A percentile compares a stretch with the other conserved stretches of the same genome.
Evolutionary conservation across 2,329 filamentous ascomycete species (phyloP).

Genomic region (Botryosphaeria agaves): DNA sequence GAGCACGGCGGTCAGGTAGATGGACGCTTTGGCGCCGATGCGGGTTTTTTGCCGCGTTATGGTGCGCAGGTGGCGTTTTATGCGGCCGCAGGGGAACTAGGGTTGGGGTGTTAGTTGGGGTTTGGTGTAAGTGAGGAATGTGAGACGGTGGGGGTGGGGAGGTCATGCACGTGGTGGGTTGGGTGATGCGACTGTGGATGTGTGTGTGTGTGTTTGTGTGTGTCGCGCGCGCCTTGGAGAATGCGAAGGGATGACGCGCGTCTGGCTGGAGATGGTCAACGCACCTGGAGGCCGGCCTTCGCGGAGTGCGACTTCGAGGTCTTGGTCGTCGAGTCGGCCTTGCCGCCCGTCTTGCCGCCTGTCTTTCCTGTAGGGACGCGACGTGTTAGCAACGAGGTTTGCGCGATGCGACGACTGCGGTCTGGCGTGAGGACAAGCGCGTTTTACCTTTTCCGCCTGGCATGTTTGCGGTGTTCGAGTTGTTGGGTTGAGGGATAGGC

Average conservation of each 20-base stretch:
- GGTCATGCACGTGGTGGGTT: conserved; percentile 2
- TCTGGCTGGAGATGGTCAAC: conserved; percentile 25
- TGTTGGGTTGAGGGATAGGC: too few relatives aligned
- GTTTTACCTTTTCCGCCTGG: conserved; percentile 89
- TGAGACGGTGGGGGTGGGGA: conserved; percentile 9
- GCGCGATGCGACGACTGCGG: conserved; percentile 8
- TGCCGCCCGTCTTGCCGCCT: conserved; percentile 81
- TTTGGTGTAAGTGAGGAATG: conserved; percentile 7
- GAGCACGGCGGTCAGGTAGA: conserved; percentile 94
- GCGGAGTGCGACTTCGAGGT: conserved; percentile 86
- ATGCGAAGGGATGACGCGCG: background rate
- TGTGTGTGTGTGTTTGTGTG: background rate
- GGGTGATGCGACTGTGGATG: background rate
- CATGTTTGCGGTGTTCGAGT: conserved; percentile 33
- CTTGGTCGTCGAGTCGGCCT: conserved; percentile 64
- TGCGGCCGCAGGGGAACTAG: conserved; percentile 97
- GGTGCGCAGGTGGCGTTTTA: conserved; percentile 98
- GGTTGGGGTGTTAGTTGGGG: conserved; percentile 2
- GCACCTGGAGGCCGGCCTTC: conserved; percentile 88
- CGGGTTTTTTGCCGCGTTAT: conserved; percentile 99
- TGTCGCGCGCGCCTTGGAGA: conserved; percentile 3
- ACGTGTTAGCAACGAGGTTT: conserved; percentile 11
- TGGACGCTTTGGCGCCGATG: conserved; percentile 93
- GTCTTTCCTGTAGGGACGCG: conserved; percentile 26
- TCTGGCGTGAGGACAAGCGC: too few relatives aligned